phyloP scores from a whole-genome alignment of 805 yeast species.

The Kluyveromyces aestuarii region DNA sequence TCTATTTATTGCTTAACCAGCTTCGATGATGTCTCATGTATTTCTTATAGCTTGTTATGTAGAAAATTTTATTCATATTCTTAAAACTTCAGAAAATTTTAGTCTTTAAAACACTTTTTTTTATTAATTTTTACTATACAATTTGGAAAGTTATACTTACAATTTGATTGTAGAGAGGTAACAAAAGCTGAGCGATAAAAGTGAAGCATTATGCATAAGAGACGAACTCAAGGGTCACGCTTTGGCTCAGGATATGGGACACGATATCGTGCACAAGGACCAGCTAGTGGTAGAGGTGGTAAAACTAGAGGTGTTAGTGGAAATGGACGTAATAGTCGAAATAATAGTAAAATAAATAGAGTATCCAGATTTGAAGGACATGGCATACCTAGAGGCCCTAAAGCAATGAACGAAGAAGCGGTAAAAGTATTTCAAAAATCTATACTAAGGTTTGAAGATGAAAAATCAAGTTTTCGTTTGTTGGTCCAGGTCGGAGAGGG shows the following conservation, averaged over 20 bases:
- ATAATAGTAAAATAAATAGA: background rate
- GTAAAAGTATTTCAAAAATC: background rate
- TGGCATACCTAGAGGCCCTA: constrained; percentile 2
- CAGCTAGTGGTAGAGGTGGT: background rate
- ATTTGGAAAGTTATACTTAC: background rate
- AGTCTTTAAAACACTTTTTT: background rate
- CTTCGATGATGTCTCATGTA: background rate
- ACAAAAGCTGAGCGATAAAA: background rate
- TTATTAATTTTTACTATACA: background rate
- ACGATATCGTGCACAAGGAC: background rate
- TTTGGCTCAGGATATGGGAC: background rate
- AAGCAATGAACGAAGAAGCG: background rate
- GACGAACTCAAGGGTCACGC: background rate
- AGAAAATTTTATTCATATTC: background rate
- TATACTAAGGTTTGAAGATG: background rate
- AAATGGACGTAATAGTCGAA: background rate
- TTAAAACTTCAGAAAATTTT: background rate
- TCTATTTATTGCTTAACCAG: background rate
- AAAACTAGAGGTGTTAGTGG: background rate
- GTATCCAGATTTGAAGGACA: constrained; percentile 2
- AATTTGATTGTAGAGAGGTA: background rate
- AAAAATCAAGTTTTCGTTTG: constrained; percentile 1
- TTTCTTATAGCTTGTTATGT: background rate
- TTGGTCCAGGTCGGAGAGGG: constrained; percentile 92
- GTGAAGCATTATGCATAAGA: background rate